phyloP scores from a whole-genome alignment of 2,329 filamentous ascomycete species.

The Alternaria longipes region DNA sequence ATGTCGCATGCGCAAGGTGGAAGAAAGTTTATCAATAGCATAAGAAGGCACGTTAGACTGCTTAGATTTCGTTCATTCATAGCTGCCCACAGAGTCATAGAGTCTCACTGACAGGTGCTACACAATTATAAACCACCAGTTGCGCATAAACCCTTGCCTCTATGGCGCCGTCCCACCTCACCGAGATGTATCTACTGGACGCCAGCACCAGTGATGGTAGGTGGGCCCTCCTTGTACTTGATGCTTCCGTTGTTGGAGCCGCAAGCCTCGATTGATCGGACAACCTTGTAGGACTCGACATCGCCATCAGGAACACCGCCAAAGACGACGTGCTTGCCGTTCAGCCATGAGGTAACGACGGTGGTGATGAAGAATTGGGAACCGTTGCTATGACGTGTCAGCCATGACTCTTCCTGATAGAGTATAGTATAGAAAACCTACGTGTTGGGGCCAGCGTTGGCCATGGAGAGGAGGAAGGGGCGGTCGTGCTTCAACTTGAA shows the following conservation, averaged over 20 bases:
- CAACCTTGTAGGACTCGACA: slow-evolving; percentile 61
- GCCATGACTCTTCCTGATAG: neutral
- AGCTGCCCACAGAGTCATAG: neutral
- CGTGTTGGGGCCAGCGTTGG: slow-evolving; percentile 95
- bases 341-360: slow-evolving; percentile 72
- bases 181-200: slow-evolving; percentile 49
- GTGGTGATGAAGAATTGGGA: slow-evolving; percentile 79
- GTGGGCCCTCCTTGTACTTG: slow-evolving; percentile 60
- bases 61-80: slow-evolving; percentile 9
- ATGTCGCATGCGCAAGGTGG: neutral
- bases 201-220: slow-evolving; percentile 64
- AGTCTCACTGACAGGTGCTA: neutral
- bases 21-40: neutral
- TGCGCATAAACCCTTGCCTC: slow-evolving; percentile 1
- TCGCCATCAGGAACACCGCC: slow-evolving; percentile 72
- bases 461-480: slow-evolving; percentile 89
- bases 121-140: slow-evolving; percentile 10
- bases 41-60: neutral
- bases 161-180: neutral
- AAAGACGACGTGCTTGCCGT: slow-evolving; percentile 86
- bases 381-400: slow-evolving; percentile 65
- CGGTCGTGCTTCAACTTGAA: slow-evolving; percentile 77
- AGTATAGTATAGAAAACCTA: slow-evolving; percentile 50
- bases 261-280: slow-evolving; percentile 68
- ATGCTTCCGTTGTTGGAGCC: slow-evolving; percentile 64